phyloP scores from a whole-genome alignment of 768 basidiomycete genomes.

The Amanita molliuscula region DNA sequence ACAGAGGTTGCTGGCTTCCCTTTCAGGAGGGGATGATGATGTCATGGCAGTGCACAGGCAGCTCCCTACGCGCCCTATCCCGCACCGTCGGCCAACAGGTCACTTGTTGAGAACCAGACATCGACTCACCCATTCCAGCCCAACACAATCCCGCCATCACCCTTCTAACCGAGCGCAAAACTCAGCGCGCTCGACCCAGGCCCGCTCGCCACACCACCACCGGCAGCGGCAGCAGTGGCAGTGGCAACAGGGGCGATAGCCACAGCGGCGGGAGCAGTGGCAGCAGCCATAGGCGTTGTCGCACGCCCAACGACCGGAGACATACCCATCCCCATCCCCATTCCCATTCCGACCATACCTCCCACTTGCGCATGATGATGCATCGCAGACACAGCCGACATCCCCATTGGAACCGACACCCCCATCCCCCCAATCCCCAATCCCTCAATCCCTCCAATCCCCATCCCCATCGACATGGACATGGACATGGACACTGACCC shows the following conservation, averaged over 20 bases:
- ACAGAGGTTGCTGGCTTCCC: too few relatives aligned
- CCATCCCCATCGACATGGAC: constrained; percentile 5
- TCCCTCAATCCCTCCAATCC: neutral
- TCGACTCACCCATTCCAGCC: neutral
- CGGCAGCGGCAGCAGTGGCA: neutral
- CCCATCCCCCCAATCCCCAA: neutral
- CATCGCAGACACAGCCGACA: neutral
- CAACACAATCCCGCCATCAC: neutral
- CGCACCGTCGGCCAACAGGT: neutral
- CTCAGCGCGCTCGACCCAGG: constrained; percentile 15
- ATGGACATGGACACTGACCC: neutral
- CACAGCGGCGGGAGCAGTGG: neutral
- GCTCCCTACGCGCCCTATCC: too few relatives aligned
- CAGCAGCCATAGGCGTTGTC: too few relatives aligned
- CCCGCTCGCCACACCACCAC: neutral
- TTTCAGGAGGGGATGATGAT: neutral
- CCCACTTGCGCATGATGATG: too few relatives aligned
- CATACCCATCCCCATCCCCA: constrained; percentile 1
- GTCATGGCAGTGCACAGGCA: neutral
- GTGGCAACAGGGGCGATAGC: neutral
- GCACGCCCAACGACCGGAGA: neutral
- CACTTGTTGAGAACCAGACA: neutral
- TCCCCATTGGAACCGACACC: neutral
- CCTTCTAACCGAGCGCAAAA: constrained; percentile 15
- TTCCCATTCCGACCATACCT: neutral